Evolutionary conservation across 345 rosid species (phyloP).

Genomic region (Passiflora organensis): DNA sequence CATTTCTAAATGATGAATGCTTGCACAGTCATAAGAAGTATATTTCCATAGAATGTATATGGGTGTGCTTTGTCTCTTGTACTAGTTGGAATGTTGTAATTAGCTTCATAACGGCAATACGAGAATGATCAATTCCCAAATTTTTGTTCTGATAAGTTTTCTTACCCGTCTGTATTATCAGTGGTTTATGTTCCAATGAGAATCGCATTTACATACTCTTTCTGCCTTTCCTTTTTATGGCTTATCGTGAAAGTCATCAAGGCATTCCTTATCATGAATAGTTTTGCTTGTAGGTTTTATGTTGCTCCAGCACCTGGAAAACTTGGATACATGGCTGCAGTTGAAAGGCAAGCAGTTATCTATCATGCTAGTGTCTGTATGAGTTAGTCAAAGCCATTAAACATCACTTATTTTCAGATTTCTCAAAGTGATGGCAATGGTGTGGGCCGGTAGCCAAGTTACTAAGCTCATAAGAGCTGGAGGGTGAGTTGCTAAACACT

Average conservation of each 20-base stretch:
- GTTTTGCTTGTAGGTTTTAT: conserved; percentile 55
- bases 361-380: conserved; percentile 8
- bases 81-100: no score
- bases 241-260: no score
- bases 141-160: no score
- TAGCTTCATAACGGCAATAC: no score
- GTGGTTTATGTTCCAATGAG: not conserved
- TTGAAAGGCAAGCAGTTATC: conserved; percentile 48
- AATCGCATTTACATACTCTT: no score
- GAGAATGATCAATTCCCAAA: no score
- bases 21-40: no score
- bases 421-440: conserved; percentile 91
- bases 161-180: no score
- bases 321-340: conserved; percentile 76
- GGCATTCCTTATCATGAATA: no score
- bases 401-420: conserved; percentile 46
- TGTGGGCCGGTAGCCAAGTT: conserved; percentile 98
- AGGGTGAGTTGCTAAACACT: conserved; percentile 55
- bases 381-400: conserved; percentile 10
- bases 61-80: no score
- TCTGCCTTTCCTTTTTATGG: no score
- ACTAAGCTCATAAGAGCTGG: conserved; percentile 80
- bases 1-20: not conserved
- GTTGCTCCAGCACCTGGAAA: conserved; percentile 77
- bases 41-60: no score